Evolutionary conservation across 257 asterid species (phyloP), one percentile per base, ranked within the genome.

Genomic region (Thymus quinquecostatus): DNA sequence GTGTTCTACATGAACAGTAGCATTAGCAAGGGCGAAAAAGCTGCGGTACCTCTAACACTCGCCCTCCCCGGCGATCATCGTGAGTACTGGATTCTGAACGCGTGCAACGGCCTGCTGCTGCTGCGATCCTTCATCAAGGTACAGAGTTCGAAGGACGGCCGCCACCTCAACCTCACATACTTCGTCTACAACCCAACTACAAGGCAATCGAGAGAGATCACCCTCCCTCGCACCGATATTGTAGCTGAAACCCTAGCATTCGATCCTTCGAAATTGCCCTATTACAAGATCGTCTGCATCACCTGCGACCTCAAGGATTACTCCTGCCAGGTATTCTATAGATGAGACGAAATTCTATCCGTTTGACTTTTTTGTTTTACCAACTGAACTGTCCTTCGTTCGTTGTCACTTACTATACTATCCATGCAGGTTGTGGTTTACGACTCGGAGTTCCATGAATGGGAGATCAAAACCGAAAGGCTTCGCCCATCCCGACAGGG

Each of bases 281-380:
- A 65, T 13, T 48, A 65, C 70, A 48, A 48, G 59, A 65, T 65
- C 13, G 33, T 65, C 3, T 65, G 70, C 59, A 3, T 65, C 51
- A 10, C 21, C 21, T 21, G n/a, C 21, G 21, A 21, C 21, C 21
- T 21, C 21, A 21, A 21, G 21, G 21, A 21, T 21, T 21, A 21
- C 21, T 21, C 21, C 21, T 21, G 21, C 21, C 21, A 21, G 21
- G 21, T 21, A 21, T 21, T 21, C 21, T 21, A 21, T 21, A 21
- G 21, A 21, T 21, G 21, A 21, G 21, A 21, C 21, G 21, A 0
- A 21, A 21, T 21, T 21, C 21, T 21, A 21, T 21, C 21, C 21
- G 21, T 21, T 21, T 21, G 21, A 21, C 21, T 21, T 21, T 21
- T 21, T 21, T 21, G 21, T 21, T 21, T 21, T 21, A 21, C 21